Evolutionary conservation across 2,329 filamentous ascomycete genomes (phyloP), one percentile per base, ranked within the genome.

Genomic region (Trichoderma oligosporum): DNA sequence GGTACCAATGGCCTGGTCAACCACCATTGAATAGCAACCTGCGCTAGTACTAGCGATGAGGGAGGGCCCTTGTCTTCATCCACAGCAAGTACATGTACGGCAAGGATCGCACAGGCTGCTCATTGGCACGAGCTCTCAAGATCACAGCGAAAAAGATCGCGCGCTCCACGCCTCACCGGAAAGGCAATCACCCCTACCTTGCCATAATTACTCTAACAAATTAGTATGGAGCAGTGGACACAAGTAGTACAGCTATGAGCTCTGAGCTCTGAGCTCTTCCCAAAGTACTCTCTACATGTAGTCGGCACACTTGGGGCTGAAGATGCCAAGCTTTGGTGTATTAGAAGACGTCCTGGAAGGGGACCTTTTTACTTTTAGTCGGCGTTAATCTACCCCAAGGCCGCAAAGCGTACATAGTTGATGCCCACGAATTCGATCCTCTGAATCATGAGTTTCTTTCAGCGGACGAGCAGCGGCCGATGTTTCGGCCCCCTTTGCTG

Each of bases 1-100:
- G 47, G 39, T 42, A 49, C 55, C 45, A 57, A 57, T 57, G 51
- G 51, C 41, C 51, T 55, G 51, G 51, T 55, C 41, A 51, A 52
- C n/a, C 29, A 36, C n/a, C 55, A 49, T 51, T 31, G 46, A 52
- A 51, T 39, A 46, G 47, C 55, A 45, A 45, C 55, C 47, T 42
- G 47, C 47, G 47, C 55, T 52, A 57, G 46, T 18, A 27, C 11
- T 31, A 46, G 41, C 41, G 24, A 45, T 45, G n/a, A 33, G 47
- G 27, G 46, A 8, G n/a, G n/a, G 27, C 46, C 55, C 55, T 45
- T 45, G 55, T 41, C 55, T 46, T 57, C 55, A 57, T 52, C 55
- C 36, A 47, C 55, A 52, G 41, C 16, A 14, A 44, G 14, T n/a
- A 44, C n/a, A n/a, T n/a, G 22, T 12, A 22, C 49, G 41, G 24